A percentile compares a stretch with the other conserved stretches of the same genome.
phyloP scores from a whole-genome alignment of 768 basidiomycete species.

The Lentinula aciculospora region DNA sequence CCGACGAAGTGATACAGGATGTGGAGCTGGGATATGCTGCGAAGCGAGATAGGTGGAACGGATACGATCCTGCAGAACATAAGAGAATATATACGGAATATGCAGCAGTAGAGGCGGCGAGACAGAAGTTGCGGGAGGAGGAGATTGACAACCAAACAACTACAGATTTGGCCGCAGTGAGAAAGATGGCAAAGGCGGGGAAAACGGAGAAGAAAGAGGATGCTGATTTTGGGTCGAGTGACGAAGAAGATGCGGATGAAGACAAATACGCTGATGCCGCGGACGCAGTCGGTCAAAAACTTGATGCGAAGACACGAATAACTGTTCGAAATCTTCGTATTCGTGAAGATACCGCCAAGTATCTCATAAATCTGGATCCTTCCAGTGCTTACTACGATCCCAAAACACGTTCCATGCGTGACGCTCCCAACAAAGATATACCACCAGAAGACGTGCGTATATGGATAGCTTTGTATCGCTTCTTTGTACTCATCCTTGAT shows the following conservation, averaged over 20 bases:
- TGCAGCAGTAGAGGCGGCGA: constrained; percentile 83
- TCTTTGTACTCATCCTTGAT: constrained; percentile 2
- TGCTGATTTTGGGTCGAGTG: constrained; percentile 93
- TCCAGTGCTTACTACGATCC: constrained; percentile 98
- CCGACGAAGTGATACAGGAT: constrained; percentile 88
- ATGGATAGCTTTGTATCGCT: constrained; percentile 3
- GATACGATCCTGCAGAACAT: constrained; percentile 89
- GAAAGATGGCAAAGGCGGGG: constrained; percentile 92
- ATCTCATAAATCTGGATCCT: constrained; percentile 93
- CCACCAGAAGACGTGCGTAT: constrained; percentile 80
- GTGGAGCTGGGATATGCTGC: constrained; percentile 78
- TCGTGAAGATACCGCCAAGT: constrained; percentile 98
- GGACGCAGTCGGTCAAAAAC: constrained; percentile 95
- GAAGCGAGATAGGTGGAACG: constrained; percentile 98
- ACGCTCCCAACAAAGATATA: constrained; percentile 77
- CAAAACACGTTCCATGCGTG: constrained; percentile 99
- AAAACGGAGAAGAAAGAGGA: constrained; percentile 71
- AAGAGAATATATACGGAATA: constrained; percentile 90
- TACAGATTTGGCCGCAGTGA: constrained; percentile 83
- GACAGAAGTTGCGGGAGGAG: constrained; percentile 89
- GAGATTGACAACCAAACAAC: constrained; percentile 97
- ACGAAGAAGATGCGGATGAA: constrained; percentile 94
- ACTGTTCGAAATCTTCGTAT: constrained; percentile 98
- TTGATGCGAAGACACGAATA: constrained; percentile 97
- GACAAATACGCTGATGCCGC: constrained; percentile 98